A percentile compares a stretch with the other conserved stretches of the same genome.
phyloP scores from a whole-genome alignment of 495 filamentous ascomycete species.

The Acidomyces sp. region DNA sequence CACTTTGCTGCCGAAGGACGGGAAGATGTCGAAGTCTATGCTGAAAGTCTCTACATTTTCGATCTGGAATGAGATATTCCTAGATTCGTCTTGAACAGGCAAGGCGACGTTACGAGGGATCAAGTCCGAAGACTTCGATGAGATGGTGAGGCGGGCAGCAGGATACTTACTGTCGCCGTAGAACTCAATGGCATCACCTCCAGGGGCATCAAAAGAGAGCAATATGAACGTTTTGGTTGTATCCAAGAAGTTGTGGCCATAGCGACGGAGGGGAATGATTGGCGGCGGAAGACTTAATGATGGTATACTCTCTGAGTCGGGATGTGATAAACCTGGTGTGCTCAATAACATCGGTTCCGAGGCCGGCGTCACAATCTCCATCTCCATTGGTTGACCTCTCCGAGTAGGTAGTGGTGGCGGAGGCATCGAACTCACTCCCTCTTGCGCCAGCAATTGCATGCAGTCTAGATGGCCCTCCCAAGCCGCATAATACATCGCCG shows the following conservation, averaged over 20 bases:
- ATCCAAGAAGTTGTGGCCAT: slow-evolving; percentile 96
- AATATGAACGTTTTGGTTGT: slow-evolving; percentile 81
- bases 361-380: slow-evolving; percentile 26
- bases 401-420: no score
- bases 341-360: not conserved
- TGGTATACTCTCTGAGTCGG: slow-evolving; percentile 77
- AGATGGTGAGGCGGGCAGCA: slow-evolving; percentile 87
- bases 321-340: slow-evolving; percentile 46
- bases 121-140: slow-evolving; percentile 85
- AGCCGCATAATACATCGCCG: slow-evolving; percentile 94
- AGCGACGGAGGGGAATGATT: slow-evolving; percentile 84
- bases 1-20: slow-evolving; percentile 91
- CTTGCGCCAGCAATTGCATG: slow-evolving; percentile 58
- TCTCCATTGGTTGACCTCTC: no score
- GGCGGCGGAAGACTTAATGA: slow-evolving; percentile 86
- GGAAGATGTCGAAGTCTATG: slow-evolving; percentile 95
- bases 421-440: not conserved
- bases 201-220: slow-evolving; percentile 65
- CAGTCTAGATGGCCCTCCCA: slow-evolving; percentile 96
- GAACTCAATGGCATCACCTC: slow-evolving; percentile 63
- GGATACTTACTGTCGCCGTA: slow-evolving; percentile 94
- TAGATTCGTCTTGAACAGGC: slow-evolving; percentile 89
- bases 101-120: slow-evolving; percentile 91
- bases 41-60: slow-evolving; percentile 85
- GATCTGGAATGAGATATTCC: slow-evolving; percentile 85